Base-by-base conservation (phyloP, 2,329 filamentous ascomycete species). In the Fusarium bulbicola region DNA sequence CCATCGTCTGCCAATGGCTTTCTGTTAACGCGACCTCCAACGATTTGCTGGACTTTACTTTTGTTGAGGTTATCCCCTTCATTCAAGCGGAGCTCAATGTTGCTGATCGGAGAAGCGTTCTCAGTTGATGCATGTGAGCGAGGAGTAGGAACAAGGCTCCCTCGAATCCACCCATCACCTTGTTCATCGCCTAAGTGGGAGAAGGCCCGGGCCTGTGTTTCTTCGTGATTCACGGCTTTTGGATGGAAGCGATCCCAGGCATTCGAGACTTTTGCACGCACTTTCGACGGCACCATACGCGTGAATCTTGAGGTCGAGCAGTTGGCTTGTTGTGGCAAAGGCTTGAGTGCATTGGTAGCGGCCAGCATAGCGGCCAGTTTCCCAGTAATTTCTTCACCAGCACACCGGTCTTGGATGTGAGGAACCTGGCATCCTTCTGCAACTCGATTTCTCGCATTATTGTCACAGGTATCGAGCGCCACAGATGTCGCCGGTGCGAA, bases 341-440 rank as follows among this genome's bases (percentile, higher is more conserved):
- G 78, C 62, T 83, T 84, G 11, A 83, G 70, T 18, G 77, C 75
- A 39, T 81, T 66, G 5, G 78, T 82, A 11, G 81, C 80, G 16
- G 82, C 79, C 30, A 84, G 70, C 82, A 84, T 84, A 18, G 79
- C 79, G 9, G 62, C 59, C 16, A 82, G 69, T 63, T 84, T 84
- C n/a, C 78, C 63, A 32, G 78, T 78, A 36, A 84, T 78, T 32
- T 79, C 75, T 7, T 79, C 74, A 20, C 65, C 67, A 15, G 52
- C 43, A 49, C 46, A 57, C 28, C 66, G 63, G 34, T 39, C 42
- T 58, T 24, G 39, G 14, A 26, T 30, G 13, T 16, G 21, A 14
- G 36, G 21, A 24, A 21, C 53, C 28, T 28, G 56, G 16, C 21
- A 42, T n/a, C 28, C 54, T 10, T 66, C 63, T 30, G 37, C 24